Base-by-base conservation (phyloP, 805 yeast species). In the Cyberlindnera xishuangbannaensis region DNA sequence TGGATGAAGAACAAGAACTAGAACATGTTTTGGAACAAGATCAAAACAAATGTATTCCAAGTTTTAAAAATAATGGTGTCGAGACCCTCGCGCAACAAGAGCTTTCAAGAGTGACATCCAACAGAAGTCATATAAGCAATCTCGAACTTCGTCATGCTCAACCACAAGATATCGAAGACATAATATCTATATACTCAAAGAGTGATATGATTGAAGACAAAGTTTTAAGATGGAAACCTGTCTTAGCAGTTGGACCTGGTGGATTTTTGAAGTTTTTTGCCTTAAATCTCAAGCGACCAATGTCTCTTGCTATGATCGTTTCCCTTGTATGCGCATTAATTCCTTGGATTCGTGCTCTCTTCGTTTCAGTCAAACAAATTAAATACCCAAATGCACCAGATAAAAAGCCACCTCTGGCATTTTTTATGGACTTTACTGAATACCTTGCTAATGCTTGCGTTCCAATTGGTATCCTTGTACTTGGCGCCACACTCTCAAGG, bases 401-500 rank as follows among this genome's bases (percentile, higher is more conserved):
- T 58, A 65, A 67, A 1, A 67, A 67, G 39, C 97, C 98, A 0
- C 88, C 95, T 4, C 64, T 90, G 27, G 83, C 88, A 12, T 90
- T 90, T 44, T 44, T 90, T 5, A 83, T 90, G 73, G 96, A 90
- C 53, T 76, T 77, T 40, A 65, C 88, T 2, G 53, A 72, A 8
- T 92, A 88, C 53, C 62, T 92, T 4, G 95, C 95, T 1, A 76
- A 78, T 3, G 95, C 97, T 0, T 78, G 85, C 27, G 97, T 90
- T 21, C 97, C 97, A 2, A 62, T 86, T 35, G 98, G 97, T 5
- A 65, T 90, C 39, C 56, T 86, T 31, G 55, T 92, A 30, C 58
- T 92, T 17, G 98, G 98, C 2, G 95, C 90, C 4, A 87, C 96
- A 6, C 75, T 90, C 28, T 83, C 96, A 2, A 63, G 96, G 32